A percentile compares a stretch with the other conserved stretches of the same genome.
phyloP scores from a whole-genome alignment of 2,329 filamentous ascomycete genomes.

The Curvularia hawaiiensis region DNA sequence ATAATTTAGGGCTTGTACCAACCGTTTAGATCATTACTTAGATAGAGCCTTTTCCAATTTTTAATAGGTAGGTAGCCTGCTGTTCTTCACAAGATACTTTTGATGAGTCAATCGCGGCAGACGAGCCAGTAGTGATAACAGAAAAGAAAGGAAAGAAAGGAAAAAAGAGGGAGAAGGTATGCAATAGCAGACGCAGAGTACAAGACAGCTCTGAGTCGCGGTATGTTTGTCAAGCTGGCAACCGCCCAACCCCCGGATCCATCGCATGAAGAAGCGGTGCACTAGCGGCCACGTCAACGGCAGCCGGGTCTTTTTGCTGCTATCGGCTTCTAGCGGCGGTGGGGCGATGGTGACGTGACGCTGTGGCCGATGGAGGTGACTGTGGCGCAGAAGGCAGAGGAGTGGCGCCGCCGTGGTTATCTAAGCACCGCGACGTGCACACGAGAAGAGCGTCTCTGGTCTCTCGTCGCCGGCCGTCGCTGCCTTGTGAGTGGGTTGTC shows the following conservation, averaged over 20 bases:
- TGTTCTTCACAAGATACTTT: too few relatives aligned
- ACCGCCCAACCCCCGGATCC: slow-evolving; percentile 23
- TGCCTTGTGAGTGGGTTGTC: background rate
- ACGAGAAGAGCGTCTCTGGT: background rate
- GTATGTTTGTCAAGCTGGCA: too few relatives aligned
- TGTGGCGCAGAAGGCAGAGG: background rate
- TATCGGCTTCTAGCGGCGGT: slow-evolving; percentile 26
- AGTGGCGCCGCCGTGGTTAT: background rate
- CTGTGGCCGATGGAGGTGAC: background rate
- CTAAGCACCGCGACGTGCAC: background rate
- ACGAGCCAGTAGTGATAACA: too few relatives aligned
- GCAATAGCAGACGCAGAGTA: too few relatives aligned
- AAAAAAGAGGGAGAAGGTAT: too few relatives aligned
- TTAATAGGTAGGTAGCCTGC: too few relatives aligned
- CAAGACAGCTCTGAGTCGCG: too few relatives aligned
- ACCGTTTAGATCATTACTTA: too few relatives aligned
- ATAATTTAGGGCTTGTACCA: too few relatives aligned
- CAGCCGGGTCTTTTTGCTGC: slow-evolving; percentile 27
- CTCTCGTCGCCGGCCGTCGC: background rate
- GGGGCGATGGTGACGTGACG: slow-evolving; percentile 13
- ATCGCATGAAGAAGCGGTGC: slow-evolving; percentile 28
- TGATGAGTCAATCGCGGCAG: too few relatives aligned
- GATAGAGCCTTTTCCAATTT: too few relatives aligned
- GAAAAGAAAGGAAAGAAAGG: too few relatives aligned
- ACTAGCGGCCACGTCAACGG: slow-evolving; percentile 38